Evolutionary conservation across 2,329 filamentous ascomycete genomes (phyloP).

Genomic region (Dothistroma septosporum): DNA sequence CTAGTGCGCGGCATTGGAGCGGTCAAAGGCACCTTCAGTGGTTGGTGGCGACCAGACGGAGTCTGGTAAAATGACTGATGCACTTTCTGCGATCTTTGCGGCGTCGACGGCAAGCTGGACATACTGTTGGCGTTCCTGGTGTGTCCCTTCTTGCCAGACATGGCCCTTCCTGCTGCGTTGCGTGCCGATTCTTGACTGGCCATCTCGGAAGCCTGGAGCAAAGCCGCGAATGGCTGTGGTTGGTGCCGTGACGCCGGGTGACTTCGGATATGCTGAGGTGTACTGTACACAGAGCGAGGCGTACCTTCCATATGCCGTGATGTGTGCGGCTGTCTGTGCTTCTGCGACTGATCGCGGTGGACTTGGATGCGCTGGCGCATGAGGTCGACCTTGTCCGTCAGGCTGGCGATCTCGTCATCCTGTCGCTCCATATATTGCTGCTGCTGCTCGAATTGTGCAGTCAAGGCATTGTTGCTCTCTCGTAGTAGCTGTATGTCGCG

Average conservation of each 20-base stretch:
- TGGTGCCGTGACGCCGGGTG: slow-evolving; percentile 48
- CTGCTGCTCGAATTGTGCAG: slow-evolving; percentile 64
- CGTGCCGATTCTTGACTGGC: slow-evolving; percentile 61
- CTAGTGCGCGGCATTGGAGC: slow-evolving; percentile 46
- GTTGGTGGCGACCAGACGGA: slow-evolving; percentile 22
- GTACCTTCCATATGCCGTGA: slow-evolving; percentile 54
- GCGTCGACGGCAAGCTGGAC: slow-evolving; percentile 78
- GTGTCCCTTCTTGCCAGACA: slow-evolving; percentile 57
- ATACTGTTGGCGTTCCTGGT: slow-evolving; percentile 74
- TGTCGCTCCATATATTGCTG: slow-evolving; percentile 76
- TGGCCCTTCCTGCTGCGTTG: slow-evolving; percentile 48
- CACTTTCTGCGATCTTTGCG: slow-evolving; percentile 50
- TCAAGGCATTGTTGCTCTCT: slow-evolving; percentile 61
- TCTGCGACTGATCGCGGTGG: slow-evolving; percentile 82
- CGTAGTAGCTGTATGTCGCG: slow-evolving; percentile 57
- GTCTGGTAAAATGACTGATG: slow-evolving; percentile 50
- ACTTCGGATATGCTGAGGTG: slow-evolving; percentile 34
- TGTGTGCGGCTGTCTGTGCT: slow-evolving; percentile 61
- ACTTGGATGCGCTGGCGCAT: slow-evolving; percentile 81
- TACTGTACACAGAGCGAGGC: slow-evolving; percentile 43
- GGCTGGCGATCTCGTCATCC: slow-evolving; percentile 64
- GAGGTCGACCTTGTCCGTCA: slow-evolving; percentile 72
- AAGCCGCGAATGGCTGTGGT: slow-evolving; percentile 60
- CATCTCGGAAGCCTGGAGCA: slow-evolving; percentile 70
- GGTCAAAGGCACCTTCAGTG: slow-evolving; percentile 44